Conservation (phyloP, 2,329 filamentous ascomycete genomes). For the Blastomyces emzantsi region DNA sequence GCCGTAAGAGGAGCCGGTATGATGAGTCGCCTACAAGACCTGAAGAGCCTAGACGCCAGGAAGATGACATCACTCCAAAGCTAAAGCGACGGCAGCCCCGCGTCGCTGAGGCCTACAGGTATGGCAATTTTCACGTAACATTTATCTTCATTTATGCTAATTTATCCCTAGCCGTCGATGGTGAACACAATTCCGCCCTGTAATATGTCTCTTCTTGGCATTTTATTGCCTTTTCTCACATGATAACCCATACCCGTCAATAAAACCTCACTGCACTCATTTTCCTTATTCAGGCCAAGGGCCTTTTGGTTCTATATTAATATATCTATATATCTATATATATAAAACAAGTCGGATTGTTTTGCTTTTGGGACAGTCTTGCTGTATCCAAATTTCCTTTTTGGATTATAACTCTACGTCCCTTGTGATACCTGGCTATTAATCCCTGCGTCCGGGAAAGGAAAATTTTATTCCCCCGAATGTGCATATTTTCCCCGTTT, state of each 20-base stretch:
- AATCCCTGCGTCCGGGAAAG: not conserved
- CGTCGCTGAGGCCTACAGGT: constrained; percentile 35
- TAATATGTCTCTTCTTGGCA: not conserved
- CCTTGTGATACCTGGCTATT: constrained; percentile 1
- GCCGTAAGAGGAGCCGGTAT: constrained; percentile 14
- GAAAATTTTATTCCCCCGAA: not conserved
- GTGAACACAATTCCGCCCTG: constrained; percentile 22
- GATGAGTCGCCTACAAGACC: constrained; percentile 17
- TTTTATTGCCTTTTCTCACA: constrained; percentile 9
- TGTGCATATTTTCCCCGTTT: not conserved
- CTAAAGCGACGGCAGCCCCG: constrained; percentile 32
- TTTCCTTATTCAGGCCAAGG: constrained; percentile 4
- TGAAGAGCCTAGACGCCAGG: constrained; percentile 24
- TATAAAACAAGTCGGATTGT: constrained; percentile 2
- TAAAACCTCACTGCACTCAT: constrained; percentile 1
- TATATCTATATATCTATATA: constrained; percentile 5
- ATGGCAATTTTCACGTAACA: constrained; percentile 14
- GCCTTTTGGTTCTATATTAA: constrained; percentile 7
- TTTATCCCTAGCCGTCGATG: constrained; percentile 30
- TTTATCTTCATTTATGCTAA: constrained; percentile 11
- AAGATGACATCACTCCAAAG: constrained; percentile 26
- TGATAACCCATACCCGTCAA: constrained; percentile 18
- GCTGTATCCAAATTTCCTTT: constrained; percentile 12
- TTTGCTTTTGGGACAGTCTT: not conserved
- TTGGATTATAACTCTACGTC: constrained; percentile 9